A percentile compares a stretch with the other conserved stretches of the same genome.
Conservation (phyloP, 2,329 filamentous ascomycete genomes). For the Podosphaera aphanis region DNA sequence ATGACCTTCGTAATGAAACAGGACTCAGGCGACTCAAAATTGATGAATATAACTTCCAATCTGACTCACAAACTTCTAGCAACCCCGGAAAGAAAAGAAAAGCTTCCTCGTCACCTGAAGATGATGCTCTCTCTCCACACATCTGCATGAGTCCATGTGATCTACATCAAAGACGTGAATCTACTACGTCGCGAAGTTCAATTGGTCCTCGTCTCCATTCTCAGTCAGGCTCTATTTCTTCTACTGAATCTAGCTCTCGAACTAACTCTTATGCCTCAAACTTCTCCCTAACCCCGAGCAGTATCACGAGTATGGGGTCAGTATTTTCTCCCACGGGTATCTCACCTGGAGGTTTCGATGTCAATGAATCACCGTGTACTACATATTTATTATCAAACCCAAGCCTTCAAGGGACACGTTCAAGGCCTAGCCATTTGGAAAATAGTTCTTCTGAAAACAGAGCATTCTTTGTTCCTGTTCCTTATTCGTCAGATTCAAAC, state of each 20-base stretch:
- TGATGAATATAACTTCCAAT: constrained; percentile 23
- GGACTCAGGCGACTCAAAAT: constrained; percentile 26
- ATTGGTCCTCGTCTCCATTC: constrained; percentile 30
- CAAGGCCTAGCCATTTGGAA: constrained; percentile 15
- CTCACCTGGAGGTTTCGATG: constrained; percentile 20
- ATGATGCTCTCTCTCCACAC: constrained; percentile 19
- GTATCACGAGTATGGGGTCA: constrained; percentile 39
- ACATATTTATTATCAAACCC: constrained; percentile 21
- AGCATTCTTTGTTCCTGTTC: constrained; percentile 16
- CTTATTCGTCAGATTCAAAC: constrained; percentile 23
- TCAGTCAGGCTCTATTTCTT: constrained; percentile 37
- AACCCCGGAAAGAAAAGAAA: constrained; percentile 34
- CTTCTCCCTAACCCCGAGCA: constrained; percentile 35
- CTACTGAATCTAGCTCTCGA: constrained; percentile 36
- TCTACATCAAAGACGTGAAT: constrained; percentile 19
- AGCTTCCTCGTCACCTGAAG: constrained; percentile 35
- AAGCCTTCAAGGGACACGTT: constrained; percentile 17
- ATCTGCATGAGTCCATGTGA: constrained; percentile 16
- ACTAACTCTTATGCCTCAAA: constrained; percentile 39
- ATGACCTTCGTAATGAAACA: constrained; percentile 27
- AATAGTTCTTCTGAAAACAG: constrained; percentile 19
- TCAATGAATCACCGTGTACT: constrained; percentile 28
- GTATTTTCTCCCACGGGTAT: constrained; percentile 34
- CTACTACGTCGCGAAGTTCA: constrained; percentile 25
- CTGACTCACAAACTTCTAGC: constrained; percentile 13